Evolutionary conservation across 2,329 filamentous ascomycete genomes (phyloP), one percentile per base, ranked within the genome.

Genomic region (Trichophyton rubrum): DNA sequence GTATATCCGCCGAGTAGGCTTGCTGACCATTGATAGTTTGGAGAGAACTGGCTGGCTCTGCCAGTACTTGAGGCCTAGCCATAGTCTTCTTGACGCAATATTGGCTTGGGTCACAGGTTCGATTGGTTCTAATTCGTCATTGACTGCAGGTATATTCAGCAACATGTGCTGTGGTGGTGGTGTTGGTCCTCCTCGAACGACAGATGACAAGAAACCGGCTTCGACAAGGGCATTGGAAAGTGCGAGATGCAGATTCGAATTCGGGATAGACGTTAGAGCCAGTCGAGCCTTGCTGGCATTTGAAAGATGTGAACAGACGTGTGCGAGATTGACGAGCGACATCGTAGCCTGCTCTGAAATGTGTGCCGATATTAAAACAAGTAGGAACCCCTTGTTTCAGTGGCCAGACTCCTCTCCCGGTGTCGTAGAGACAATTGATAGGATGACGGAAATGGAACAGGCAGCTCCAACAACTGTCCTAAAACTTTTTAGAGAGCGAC

Each of bases 11-110:
- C 89, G 81, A 68, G 83, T 91, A 8, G 90, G 87, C 73, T 86
- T 92, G 69, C 82, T 87, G 62, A 95, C 78, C 69, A 87, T 72
- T 56, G 74, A 73, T 68, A 92, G 80, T 65, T 83, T 80, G 64
- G 78, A 79, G 66, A 96, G 75, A 22, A 96, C 90, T 4, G 91
- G 89, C 73, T 85, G 80, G 70, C 87, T 87, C 66, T 90, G 85
- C 83, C 83, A 89, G 81, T 96, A 96, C 77, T 96, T 96, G 68
- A 96, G 77, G 0, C 90, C 90, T 11, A 96, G 75, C 91, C 91
- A 96, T 66, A 96, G 77, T 62, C 91, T 81, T 70, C 89, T 81
- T 43, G 78, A 80, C 3, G 90, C 82, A 41, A 90, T 83, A 74
- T 95, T 96, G 67, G 78, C 79, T 63, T 79, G 78, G 56, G 86